Conservation (phyloP, 345 rosid species). For the Rubroshorea leprosula region DNA sequence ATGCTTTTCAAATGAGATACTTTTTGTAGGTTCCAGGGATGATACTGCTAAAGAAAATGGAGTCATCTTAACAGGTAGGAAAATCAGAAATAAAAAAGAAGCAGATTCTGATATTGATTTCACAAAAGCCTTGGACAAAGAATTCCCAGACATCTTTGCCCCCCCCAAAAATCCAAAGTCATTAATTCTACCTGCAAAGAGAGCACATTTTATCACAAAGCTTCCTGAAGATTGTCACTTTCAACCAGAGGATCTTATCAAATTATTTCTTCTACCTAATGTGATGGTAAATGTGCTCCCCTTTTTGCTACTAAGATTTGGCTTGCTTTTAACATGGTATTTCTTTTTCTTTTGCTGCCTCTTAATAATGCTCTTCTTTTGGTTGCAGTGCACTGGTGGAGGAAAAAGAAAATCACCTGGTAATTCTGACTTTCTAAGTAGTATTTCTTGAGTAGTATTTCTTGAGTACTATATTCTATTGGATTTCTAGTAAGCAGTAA, state of each 20-base stretch:
- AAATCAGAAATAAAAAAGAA: conserved; percentile 56
- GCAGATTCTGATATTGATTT: conserved; percentile 67
- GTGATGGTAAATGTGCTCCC: conserved; percentile 48
- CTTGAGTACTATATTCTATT: no score
- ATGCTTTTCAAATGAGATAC: conserved; percentile 12
- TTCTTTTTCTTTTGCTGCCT: conserved; percentile 11
- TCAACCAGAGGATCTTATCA: conserved; percentile 86
- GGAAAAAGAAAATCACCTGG: conserved; percentile 56
- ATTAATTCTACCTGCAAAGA: conserved; percentile 65
- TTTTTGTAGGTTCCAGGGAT: conserved; percentile 43
- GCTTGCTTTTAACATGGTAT: not conserved
- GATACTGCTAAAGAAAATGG: conserved; percentile 39
- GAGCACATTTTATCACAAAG: conserved; percentile 50
- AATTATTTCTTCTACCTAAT: conserved; percentile 80
- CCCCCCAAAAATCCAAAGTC: conserved; percentile 83
- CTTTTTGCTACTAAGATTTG: conserved; percentile 1
- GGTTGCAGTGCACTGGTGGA: conserved; percentile 76
- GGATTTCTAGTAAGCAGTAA: not conserved
- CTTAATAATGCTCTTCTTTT: conserved; percentile 26
- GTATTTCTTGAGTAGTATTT: no score
- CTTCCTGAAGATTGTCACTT: conserved; percentile 99
- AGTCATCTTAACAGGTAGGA: conserved; percentile 45
- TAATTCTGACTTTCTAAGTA: conserved; percentile 20
- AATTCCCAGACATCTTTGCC: conserved; percentile 52
- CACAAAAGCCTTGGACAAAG: conserved; percentile 64